Evolutionary conservation across 805 yeast genomes (phyloP), one percentile per base, ranked within the genome.

Genomic region (Cyberlindnera nakhonratchasimensis): DNA sequence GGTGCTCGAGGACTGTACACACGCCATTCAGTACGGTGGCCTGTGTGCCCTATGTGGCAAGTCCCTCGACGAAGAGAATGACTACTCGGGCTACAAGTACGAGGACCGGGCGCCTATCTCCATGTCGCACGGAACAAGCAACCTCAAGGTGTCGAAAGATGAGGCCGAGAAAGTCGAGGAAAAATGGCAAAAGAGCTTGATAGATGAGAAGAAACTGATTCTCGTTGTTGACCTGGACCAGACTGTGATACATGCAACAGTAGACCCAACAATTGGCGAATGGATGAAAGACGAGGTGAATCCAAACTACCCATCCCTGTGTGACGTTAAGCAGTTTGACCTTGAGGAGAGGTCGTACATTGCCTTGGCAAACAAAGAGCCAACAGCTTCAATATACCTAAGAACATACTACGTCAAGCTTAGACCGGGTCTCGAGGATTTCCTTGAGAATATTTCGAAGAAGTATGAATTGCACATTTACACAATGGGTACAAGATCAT

Each of bases 401-500:
- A 82, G 95, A 62, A 84, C 91, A 86, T 93, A 93, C 62, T 93
- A 86, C 55, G 96, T 95, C 22, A 93, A 93, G 62, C 66, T 87
- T 29, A 74, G 99, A 49, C 98, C 98, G 0, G 96, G 96, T 0
- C 69, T 93, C 29, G 65, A 72, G 37, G 81, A 79, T 39, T 93
- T 93, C 59, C 71, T 93, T 39, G 75, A 74, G 38, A 70, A 71
- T 36, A 75, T 87, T 37, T 67, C 82, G 6, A 64, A 80, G 36
- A 65, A 75, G 34, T 93, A 84, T 60, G 98, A 93, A 64, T 68
- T 93, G 71, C 99, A 93, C 59, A 86, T 93, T 29, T 93, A 93
- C 62, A 93, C 99, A 5, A 93, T 93, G 99, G 99, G 98, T 8
- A 93, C 99, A 5, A 71, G 96, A 51, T 82, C 91, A 22, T 93